These are phyloP conservation scores for Colletotrichum sojae DNA, from an alignment of 2,329 filamentous ascomycete species.

Conservation along the genomic window DNA sequence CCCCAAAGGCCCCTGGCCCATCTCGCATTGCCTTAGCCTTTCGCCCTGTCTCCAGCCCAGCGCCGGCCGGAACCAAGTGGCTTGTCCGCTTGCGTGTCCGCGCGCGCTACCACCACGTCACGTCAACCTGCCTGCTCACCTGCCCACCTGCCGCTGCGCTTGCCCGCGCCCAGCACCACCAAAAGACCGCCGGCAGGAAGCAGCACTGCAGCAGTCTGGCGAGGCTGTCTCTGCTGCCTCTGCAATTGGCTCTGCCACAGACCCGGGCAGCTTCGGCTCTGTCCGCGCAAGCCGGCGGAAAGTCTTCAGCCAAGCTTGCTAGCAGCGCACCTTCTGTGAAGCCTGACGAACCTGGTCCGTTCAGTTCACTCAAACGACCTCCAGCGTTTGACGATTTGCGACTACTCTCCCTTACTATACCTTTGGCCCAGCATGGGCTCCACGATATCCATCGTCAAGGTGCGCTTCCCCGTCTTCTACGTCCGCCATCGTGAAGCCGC, in stretches of 20 bases:
- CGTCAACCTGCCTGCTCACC: slow-evolving; percentile 17
- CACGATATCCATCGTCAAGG: slow-evolving; percentile 54
- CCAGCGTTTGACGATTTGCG: slow-evolving; percentile 4
- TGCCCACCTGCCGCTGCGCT: not conserved
- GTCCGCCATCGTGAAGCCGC: slow-evolving; percentile 44
- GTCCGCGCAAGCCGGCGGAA: slow-evolving; percentile 22
- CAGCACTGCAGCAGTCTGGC: slow-evolving; percentile 13
- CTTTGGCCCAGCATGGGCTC: slow-evolving; percentile 48
- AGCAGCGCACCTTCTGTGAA: not conserved
- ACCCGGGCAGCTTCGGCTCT: slow-evolving; percentile 23
- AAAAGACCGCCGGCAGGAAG: not conserved
- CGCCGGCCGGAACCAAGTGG: slow-evolving; percentile 32
- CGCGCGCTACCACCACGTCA: slow-evolving; percentile 14
- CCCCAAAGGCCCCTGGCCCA: not conserved
- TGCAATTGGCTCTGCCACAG: slow-evolving; percentile 14
- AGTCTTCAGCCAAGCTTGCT: slow-evolving; percentile 19
- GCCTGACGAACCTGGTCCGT: not conserved
- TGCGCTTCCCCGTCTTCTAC: slow-evolving; percentile 30
- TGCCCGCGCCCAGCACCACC: not conserved
- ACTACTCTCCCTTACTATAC: slow-evolving; percentile 9
- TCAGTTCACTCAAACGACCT: slow-evolving; percentile 2
- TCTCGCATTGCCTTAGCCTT: not conserved
- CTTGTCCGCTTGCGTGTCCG: slow-evolving; percentile 28
- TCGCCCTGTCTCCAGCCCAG: slow-evolving; percentile 3
- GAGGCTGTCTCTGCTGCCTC: slow-evolving; percentile 25